A percentile compares a stretch with the other conserved stretches of the same genome.
Evolutionary conservation across 768 basidiomycete genomes (phyloP).

Genomic region (Crassisporium funariophilum): DNA sequence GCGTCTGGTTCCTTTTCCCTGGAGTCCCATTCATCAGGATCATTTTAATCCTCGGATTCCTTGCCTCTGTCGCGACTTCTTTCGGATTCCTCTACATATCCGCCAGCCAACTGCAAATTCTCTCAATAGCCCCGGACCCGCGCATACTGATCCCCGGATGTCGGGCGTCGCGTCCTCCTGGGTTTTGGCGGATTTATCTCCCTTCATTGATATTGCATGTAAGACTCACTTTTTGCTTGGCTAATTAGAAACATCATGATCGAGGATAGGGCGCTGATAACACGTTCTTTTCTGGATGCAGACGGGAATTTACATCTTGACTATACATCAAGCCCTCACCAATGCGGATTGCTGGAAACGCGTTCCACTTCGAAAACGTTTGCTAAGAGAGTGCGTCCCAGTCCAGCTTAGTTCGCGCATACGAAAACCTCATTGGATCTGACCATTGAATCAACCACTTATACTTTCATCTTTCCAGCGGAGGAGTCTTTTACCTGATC

Average conservation of each 20-base stretch:
- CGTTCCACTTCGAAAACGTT: conserved; percentile 32
- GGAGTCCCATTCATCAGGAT: conserved; percentile 27
- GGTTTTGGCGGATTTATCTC: conserved; percentile 37
- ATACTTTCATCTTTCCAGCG: conserved; percentile 23
- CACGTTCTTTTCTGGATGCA: conserved; percentile 14
- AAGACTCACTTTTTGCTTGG: conserved; percentile 6
- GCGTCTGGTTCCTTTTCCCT: conserved; percentile 46
- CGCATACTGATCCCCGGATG: conserved; percentile 28
- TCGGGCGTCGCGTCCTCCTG: conserved; percentile 29
- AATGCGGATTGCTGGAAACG: conserved; percentile 34
- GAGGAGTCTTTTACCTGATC: conserved; percentile 43
- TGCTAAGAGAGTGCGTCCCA: conserved; percentile 40
- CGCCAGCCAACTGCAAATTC: conserved; percentile 3
- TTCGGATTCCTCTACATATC: conserved; percentile 28
- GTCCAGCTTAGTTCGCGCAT: background rate
- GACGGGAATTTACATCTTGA: conserved; percentile 39
- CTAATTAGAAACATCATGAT: background rate
- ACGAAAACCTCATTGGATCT: background rate
- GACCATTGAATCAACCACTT: conserved; percentile 2
- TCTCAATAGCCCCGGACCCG: background rate
- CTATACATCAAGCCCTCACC: conserved; percentile 34
- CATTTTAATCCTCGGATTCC: conserved; percentile 30
- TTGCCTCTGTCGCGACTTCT: conserved; percentile 29
- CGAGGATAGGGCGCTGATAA: no score
- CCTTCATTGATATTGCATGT: conserved; percentile 42